phyloP scores from a whole-genome alignment of 1,139 yeast species.

The Lodderomyces parapsilosis region DNA sequence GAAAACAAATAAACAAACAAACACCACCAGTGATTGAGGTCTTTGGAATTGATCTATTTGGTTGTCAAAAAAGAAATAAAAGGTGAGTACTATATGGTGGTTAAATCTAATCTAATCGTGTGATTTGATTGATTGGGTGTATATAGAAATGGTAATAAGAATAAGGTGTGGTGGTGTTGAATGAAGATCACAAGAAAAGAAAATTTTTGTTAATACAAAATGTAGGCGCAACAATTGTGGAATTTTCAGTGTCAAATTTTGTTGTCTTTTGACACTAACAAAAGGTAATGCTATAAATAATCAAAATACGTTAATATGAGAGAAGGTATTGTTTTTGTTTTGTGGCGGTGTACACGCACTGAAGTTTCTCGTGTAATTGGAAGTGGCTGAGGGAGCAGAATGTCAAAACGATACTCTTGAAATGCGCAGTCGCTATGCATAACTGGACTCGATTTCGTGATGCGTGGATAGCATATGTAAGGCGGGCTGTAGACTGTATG shows the following conservation, averaged over 20 bases:
- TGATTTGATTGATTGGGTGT: slow-evolving; percentile 2
- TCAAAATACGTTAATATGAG: no score
- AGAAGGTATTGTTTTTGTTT: not conserved
- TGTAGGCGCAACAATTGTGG: not conserved
- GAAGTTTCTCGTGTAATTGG: no score
- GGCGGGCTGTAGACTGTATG: no score
- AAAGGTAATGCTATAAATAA: no score
- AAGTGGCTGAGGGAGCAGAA: not conserved
- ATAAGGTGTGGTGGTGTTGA: not conserved
- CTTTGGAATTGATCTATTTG: no score
- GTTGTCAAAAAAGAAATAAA: no score
- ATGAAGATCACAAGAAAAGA: not conserved
- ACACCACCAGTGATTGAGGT: no score
- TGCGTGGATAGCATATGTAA: no score
- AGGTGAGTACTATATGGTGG: not conserved
- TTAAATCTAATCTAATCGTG: not conserved
- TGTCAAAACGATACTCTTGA: no score
- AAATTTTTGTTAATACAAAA: not conserved
- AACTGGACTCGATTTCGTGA: no score
- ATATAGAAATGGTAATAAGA: not conserved
- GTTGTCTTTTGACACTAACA: slow-evolving; percentile 1
- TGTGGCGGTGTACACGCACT: slow-evolving; percentile 1
- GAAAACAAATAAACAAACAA: not conserved
- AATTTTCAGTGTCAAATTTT: not conserved
- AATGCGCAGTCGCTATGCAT: no score